These are phyloP conservation scores for Yarrowia sp. DNA, from an alignment of 805 yeast species.

Conservation along the genomic window DNA sequence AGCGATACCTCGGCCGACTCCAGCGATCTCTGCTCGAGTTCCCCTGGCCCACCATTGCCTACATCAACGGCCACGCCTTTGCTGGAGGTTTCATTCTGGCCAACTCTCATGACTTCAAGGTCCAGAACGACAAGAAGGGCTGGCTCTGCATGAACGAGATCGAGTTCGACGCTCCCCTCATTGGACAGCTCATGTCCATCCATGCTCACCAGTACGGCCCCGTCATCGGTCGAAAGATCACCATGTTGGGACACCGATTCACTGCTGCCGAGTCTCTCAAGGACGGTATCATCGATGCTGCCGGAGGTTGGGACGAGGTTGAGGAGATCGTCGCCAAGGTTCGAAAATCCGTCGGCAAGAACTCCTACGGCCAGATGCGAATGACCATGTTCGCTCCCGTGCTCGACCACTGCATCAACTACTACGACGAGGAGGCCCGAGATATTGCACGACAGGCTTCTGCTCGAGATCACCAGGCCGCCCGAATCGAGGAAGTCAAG, in stretches of 20 bases:
- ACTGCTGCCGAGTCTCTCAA: slow-evolving; percentile 35
- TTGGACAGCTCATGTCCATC: slow-evolving; percentile 39
- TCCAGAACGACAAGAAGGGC: slow-evolving; percentile 42
- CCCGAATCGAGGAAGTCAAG: slow-evolving; percentile 17
- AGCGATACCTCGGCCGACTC: slow-evolving; percentile 35
- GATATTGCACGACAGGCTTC: slow-evolving; percentile 15
- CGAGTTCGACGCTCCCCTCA: slow-evolving; percentile 41
- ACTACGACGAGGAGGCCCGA: slow-evolving; percentile 22
- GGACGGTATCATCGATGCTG: slow-evolving; percentile 36
- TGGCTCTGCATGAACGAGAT: slow-evolving; percentile 42
- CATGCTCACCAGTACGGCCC: slow-evolving; percentile 37
- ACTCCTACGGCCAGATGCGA: slow-evolving; percentile 21
- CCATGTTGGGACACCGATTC: slow-evolving; percentile 39
- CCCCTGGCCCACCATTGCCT: slow-evolving; percentile 43
- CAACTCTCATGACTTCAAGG: slow-evolving; percentile 40
- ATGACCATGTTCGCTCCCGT: slow-evolving; percentile 15
- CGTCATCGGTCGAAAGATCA: slow-evolving; percentile 35
- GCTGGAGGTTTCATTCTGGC: slow-evolving; percentile 44
- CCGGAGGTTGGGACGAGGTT: slow-evolving; percentile 39
- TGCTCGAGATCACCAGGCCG: slow-evolving; percentile 19
- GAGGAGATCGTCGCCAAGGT: slow-evolving; percentile 34
- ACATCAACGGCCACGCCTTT: slow-evolving; percentile 43
- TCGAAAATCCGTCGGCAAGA: slow-evolving; percentile 7
- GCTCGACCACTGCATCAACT: slow-evolving; percentile 16
- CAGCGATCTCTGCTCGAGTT: slow-evolving; percentile 38